These are phyloP conservation scores for Globisporangium uncinulatum DNA, from an alignment of 352 stramenopile genomes.

Conservation along the genomic window DNA sequence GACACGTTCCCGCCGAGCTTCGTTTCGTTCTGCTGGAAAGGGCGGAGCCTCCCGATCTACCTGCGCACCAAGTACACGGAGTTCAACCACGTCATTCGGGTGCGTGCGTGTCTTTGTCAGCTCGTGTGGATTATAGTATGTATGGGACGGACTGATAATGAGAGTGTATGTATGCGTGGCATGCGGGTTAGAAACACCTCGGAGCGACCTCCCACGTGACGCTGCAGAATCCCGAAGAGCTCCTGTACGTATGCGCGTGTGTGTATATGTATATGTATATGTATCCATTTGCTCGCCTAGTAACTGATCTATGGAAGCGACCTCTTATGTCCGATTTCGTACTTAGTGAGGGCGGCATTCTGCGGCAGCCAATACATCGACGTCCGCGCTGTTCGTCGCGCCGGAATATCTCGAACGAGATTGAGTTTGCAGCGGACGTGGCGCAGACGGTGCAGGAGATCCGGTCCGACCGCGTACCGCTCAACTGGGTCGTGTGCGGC, in stretches of 20 bases:
- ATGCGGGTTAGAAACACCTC: slow-evolving; percentile 60
- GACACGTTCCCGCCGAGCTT: slow-evolving; percentile 61
- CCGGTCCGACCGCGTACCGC: slow-evolving; percentile 67
- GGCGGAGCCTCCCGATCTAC: slow-evolving; percentile 78
- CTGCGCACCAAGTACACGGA: slow-evolving; percentile 84
- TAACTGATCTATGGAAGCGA: neutral
- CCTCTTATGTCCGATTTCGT: no score
- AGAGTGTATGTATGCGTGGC: slow-evolving; percentile 7
- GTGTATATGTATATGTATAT: no score
- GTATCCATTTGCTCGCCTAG: no score
- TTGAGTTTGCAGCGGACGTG: slow-evolving; percentile 76
- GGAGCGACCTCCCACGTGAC: slow-evolving; percentile 69
- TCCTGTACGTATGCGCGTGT: slow-evolving; percentile 37
- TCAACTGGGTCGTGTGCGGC: slow-evolving; percentile 83
- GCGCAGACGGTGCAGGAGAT: slow-evolving; percentile 70
- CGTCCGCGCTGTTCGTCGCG: slow-evolving; percentile 62
- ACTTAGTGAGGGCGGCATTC: slow-evolving; percentile 51
- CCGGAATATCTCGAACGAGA: slow-evolving; percentile 73
- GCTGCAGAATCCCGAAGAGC: slow-evolving; percentile 66
- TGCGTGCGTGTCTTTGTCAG: slow-evolving; percentile 16
- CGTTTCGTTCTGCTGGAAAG: slow-evolving; percentile 88
- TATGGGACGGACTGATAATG: slow-evolving; percentile 2
- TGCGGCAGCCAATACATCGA: slow-evolving; percentile 54
- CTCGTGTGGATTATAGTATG: no score
- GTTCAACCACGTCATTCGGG: slow-evolving; percentile 86